Percentiles rank a stretch among this genome's conserved stretches.
Conservation (phyloP, 768 basidiomycete genomes). For the Megacollybia marginata region DNA sequence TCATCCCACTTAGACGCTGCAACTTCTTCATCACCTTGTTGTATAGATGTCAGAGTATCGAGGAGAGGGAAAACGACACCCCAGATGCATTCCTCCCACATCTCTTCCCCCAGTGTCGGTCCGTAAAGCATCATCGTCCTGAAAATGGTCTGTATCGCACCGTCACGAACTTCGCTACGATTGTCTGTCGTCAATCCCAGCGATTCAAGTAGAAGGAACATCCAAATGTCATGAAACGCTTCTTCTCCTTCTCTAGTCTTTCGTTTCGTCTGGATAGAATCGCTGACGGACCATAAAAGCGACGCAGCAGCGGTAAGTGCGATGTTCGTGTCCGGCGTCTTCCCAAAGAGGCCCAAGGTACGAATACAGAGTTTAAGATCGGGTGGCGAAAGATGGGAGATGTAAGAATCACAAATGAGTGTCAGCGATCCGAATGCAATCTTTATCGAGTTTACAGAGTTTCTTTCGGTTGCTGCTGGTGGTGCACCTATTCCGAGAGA, state of each 20-base stretch:
- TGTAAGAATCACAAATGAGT: slow-evolving; percentile 80
- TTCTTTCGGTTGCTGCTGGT: slow-evolving; percentile 42
- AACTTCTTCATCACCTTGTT: slow-evolving; percentile 25
- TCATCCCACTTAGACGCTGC: slow-evolving; percentile 68
- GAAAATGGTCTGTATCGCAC: slow-evolving; percentile 93
- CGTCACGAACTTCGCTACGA: slow-evolving; percentile 83
- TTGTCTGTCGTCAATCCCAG: slow-evolving; percentile 75
- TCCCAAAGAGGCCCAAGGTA: slow-evolving; percentile 87
- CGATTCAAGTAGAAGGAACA: slow-evolving; percentile 81
- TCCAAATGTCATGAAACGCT: slow-evolving; percentile 86
- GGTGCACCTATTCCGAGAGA: slow-evolving; percentile 48
- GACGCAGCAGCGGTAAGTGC: slow-evolving; percentile 91
- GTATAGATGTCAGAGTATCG: slow-evolving; percentile 55
- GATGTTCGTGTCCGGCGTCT: slow-evolving; percentile 93
- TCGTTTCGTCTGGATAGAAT: slow-evolving; percentile 84
- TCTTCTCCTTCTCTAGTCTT: slow-evolving; percentile 55
- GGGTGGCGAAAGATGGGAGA: slow-evolving; percentile 71
- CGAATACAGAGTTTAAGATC: slow-evolving; percentile 85
- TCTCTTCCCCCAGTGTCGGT: slow-evolving; percentile 67
- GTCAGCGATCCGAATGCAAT: slow-evolving; percentile 93
- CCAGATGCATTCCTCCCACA: slow-evolving; percentile 92
- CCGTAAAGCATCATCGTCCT: slow-evolving; percentile 93
- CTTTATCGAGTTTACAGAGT: slow-evolving; percentile 71
- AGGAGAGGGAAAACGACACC: slow-evolving; percentile 84
- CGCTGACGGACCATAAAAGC: slow-evolving; percentile 92